Evolutionary conservation across 345 rosid genomes (phyloP).

Genomic region (Gossypium turneri): DNA sequence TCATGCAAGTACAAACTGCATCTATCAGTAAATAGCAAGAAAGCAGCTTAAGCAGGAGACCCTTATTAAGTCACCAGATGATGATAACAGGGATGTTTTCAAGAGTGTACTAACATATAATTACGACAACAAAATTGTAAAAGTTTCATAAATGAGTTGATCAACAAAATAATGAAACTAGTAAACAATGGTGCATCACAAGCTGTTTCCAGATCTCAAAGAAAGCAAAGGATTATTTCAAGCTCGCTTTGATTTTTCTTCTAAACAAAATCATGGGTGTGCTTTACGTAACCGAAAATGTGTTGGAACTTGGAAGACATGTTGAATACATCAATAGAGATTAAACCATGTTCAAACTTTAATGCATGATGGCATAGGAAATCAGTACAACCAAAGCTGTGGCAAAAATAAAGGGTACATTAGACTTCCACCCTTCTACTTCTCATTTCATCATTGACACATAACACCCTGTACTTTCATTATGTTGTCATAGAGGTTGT

Average conservation of each 20-base stretch:
- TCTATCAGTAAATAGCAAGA: not conserved
- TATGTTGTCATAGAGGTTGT: not conserved
- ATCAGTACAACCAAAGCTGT: not conserved
- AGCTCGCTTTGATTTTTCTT: not conserved
- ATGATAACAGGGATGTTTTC: not conserved
- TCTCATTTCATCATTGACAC: not conserved
- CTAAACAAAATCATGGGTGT: not conserved
- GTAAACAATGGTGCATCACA: not conserved
- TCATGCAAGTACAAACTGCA: not conserved
- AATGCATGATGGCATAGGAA: not conserved
- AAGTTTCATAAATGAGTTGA: not conserved
- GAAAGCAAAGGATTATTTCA: constrained; percentile 3
- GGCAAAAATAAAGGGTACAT: not conserved
- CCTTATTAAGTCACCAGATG: not conserved
- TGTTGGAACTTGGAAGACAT: not conserved
- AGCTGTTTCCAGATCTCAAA: not conserved
- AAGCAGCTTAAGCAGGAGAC: not conserved
- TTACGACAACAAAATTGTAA: not conserved
- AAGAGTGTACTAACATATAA: not conserved
- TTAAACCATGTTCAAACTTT: not conserved
- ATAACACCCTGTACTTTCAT: not conserved
- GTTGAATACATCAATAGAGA: not conserved
- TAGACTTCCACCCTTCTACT: not conserved
- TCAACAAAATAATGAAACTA: not conserved
- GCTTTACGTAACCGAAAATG: not conserved